These are phyloP conservation scores for Melanogaster broomeanus DNA, from an alignment of 768 basidiomycete species.

Conservation along the genomic window DNA sequence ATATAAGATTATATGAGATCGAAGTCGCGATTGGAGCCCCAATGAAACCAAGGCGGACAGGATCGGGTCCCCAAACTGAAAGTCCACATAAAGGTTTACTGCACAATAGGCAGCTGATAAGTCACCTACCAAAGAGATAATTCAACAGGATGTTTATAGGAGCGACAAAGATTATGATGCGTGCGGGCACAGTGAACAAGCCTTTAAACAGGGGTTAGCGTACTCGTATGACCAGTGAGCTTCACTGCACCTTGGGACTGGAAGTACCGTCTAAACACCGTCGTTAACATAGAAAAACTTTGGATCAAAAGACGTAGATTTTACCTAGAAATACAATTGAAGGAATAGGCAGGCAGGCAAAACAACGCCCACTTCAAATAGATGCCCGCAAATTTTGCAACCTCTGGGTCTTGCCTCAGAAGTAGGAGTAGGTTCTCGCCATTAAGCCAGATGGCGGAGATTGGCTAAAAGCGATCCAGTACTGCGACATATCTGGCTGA, in stretches of 20 bases:
- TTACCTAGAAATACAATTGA: constrained; percentile 54
- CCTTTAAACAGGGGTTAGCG: constrained; percentile 38
- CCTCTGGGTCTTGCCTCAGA: constrained; percentile 77
- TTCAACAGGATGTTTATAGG: constrained; percentile 84
- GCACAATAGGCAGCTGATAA: background rate
- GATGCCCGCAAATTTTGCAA: constrained; percentile 69
- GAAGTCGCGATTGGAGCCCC: constrained; percentile 89
- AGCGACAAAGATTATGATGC: constrained; percentile 75
- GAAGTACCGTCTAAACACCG: constrained; percentile 39
- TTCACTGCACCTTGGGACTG: constrained; percentile 68
- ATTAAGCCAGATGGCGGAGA: constrained; percentile 77
- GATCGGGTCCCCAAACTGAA: constrained; percentile 74
- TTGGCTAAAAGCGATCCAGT: constrained; percentile 37
- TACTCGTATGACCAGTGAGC: background rate
- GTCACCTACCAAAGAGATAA: constrained; percentile 65
- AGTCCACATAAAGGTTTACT: background rate
- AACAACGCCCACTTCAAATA: constrained; percentile 78
- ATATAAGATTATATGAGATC: constrained; percentile 79
- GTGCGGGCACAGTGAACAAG: constrained; percentile 79
- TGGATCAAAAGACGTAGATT: background rate
- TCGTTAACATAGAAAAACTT: background rate
- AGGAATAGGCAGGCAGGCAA: constrained; percentile 73
- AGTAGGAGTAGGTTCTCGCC: constrained; percentile 74
- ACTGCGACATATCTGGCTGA: background rate
- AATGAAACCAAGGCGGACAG: constrained; percentile 78